Evolutionary conservation across 371 early-diverging fungal genomes (phyloP).

Genomic region (Umbelopsis sp.): DNA sequence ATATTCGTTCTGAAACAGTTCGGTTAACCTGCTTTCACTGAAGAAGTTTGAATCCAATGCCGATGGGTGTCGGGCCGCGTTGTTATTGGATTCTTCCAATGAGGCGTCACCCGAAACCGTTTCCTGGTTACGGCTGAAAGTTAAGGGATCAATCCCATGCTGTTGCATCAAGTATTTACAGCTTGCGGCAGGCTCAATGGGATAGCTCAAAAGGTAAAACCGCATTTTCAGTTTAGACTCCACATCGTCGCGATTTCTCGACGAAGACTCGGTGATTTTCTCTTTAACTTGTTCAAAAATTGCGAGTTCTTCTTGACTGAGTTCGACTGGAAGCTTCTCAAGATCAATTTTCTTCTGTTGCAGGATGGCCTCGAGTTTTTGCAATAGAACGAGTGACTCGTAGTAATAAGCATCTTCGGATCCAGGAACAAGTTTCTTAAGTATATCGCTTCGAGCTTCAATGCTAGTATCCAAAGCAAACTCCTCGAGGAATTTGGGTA

Average conservation of each 20-base stretch:
- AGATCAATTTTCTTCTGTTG: conserved; percentile 23
- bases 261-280: conserved; percentile 1
- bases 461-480: conserved; percentile 4
- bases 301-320: conserved; percentile 27
- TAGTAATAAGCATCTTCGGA: conserved; percentile 43
- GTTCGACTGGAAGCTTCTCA: conserved; percentile 24
- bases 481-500: conserved; percentile 12
- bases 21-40: neutral
- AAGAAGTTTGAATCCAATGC: neutral
- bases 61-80: conserved; percentile 11
- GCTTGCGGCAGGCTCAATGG: conserved; percentile 27
- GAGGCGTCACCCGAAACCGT: neutral
- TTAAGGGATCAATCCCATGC: conserved; percentile 22
- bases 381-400: conserved; percentile 40
- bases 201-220: conserved; percentile 38
- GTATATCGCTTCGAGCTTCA: neutral
- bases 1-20: neutral
- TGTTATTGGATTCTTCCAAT: neutral
- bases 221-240: conserved; percentile 32
- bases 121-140: neutral
- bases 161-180: conserved; percentile 30
- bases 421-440: conserved; percentile 24
- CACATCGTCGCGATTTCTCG: neutral
- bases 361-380: conserved; percentile 29
- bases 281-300: conserved; percentile 17